These are phyloP conservation scores for Gymnopus androsaceus DNA, from an alignment of 1,284 basidiomycete species.

Conservation along the genomic window DNA sequence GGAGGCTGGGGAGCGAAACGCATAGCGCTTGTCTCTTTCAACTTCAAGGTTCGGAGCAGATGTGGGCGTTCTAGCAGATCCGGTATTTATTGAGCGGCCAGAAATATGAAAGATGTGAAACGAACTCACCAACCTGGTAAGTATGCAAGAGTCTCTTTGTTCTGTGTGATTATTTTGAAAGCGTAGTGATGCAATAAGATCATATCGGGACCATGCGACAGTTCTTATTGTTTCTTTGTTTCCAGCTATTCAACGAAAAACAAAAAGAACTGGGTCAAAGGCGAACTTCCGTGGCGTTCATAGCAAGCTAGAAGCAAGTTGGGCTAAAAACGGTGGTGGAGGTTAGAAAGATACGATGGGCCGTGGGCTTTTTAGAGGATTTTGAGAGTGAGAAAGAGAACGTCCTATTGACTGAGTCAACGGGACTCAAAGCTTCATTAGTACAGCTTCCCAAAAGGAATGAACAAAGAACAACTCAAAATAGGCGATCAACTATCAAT, in stretches of 20 bases:
- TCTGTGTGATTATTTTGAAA: constrained; percentile 1
- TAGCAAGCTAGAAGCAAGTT: neutral
- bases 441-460: constrained; percentile 27
- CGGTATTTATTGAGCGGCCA: neutral
- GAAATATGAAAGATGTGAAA: neutral
- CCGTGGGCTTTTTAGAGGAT: neutral
- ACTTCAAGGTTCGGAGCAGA: neutral
- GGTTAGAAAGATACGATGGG: neutral
- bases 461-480: constrained; percentile 27
- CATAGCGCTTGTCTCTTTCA: constrained; percentile 7
- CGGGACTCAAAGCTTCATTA: constrained; percentile 21
- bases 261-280: neutral
- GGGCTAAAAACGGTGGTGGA: neutral
- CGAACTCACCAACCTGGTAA: neutral
- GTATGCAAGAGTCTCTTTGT: constrained; percentile 11
- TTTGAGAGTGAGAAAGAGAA: neutral
- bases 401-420: constrained; percentile 27
- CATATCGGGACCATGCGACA: constrained; percentile 3
- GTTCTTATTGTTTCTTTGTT: constrained; percentile 10
- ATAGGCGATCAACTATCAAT: constrained; percentile 26
- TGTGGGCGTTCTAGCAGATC: constrained; percentile 1
- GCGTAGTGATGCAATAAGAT: constrained; percentile 8
- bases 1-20: constrained; percentile 12
- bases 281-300: neutral
- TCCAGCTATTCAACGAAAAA: neutral